phyloP scores from a whole-genome alignment of 176 grass and related monocot genomes.

The Luzula sylvatica region DNA sequence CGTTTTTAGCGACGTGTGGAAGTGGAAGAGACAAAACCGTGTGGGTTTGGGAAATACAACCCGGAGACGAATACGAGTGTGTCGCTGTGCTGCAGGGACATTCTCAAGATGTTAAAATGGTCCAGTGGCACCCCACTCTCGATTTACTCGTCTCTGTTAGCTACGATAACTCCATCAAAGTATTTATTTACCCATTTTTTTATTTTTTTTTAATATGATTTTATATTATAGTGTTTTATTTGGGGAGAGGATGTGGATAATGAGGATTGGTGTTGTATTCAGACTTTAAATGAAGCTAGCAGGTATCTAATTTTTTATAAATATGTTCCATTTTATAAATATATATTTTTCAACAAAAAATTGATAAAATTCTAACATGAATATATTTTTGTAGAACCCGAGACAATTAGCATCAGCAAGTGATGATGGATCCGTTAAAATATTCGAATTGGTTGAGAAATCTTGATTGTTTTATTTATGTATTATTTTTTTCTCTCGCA shows the following conservation, averaged over 20 bases:
- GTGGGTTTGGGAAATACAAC: slow-evolving; percentile 94
- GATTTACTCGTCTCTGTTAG: slow-evolving; percentile 79
- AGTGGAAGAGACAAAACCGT: slow-evolving; percentile 83
- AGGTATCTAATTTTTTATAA: slow-evolving; percentile 21
- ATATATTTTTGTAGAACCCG: slow-evolving; percentile 53
- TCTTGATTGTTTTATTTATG: slow-evolving; percentile 10
- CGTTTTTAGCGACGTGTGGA: slow-evolving; percentile 77
- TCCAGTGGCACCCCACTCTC: slow-evolving; percentile 78
- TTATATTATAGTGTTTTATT: slow-evolving; percentile 17
- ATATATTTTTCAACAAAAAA: background rate
- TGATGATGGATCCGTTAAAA: slow-evolving; percentile 75
- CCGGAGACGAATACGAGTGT: slow-evolving; percentile 82
- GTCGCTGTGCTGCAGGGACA: slow-evolving; percentile 61
- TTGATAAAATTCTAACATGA: slow-evolving; percentile 11
- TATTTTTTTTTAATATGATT: slow-evolving; percentile 4
- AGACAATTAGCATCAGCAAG: slow-evolving; percentile 66
- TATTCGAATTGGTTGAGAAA: slow-evolving; percentile 65
- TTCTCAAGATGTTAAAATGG: slow-evolving; percentile 94
- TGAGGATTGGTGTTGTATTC: slow-evolving; percentile 90
- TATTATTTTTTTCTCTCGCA: no score
- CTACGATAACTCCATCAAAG: slow-evolving; percentile 87
- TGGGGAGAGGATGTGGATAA: slow-evolving; percentile 65
- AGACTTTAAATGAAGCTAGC: slow-evolving; percentile 62
- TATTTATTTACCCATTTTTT: slow-evolving; percentile 13
- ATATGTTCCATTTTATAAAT: no score